These are phyloP conservation scores for Capsicum baccatum DNA, from an alignment of 257 asterid species.

Conservation along the genomic window DNA sequence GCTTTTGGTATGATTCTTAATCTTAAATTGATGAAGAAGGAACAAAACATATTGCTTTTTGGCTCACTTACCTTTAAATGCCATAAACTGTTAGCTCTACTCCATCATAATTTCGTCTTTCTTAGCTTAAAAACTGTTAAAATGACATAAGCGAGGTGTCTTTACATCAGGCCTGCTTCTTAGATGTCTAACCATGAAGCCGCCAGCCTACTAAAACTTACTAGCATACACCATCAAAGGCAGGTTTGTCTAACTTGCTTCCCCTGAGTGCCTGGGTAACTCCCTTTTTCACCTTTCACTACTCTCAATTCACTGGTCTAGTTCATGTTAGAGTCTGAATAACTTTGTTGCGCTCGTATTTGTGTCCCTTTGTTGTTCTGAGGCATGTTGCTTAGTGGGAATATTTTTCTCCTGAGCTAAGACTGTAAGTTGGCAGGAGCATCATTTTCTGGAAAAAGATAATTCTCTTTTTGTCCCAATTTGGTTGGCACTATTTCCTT, in stretches of 20 bases:
- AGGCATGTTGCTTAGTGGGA: not conserved
- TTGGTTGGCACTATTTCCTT: not conserved
- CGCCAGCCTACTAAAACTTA: conserved; percentile 1
- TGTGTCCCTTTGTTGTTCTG: not conserved
- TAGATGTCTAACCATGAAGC: conserved; percentile 21
- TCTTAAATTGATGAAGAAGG: not conserved
- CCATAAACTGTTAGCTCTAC: not conserved
- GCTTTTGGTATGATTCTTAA: conserved; percentile 77
- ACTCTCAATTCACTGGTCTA: conserved; percentile 1
- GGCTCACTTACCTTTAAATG: not conserved
- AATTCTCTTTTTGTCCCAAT: not conserved
- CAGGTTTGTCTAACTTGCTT: not conserved
- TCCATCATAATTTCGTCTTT: not conserved
- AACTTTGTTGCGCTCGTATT: not conserved
- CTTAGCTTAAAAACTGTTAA: not conserved
- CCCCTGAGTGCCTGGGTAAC: conserved; percentile 22
- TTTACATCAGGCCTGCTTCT: conserved; percentile 24
- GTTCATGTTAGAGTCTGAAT: conserved; percentile 20
- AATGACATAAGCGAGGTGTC: not conserved
- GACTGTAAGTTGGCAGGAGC: not conserved
- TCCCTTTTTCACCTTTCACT: conserved; percentile 6
- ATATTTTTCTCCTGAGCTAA: not conserved
- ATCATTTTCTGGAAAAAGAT: not conserved
- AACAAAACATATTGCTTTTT: not conserved
- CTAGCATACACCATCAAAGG: conserved; percentile 19